Base-by-base conservation (phyloP, 495 filamentous ascomycete species). In the Podospora pseudocomata region DNA sequence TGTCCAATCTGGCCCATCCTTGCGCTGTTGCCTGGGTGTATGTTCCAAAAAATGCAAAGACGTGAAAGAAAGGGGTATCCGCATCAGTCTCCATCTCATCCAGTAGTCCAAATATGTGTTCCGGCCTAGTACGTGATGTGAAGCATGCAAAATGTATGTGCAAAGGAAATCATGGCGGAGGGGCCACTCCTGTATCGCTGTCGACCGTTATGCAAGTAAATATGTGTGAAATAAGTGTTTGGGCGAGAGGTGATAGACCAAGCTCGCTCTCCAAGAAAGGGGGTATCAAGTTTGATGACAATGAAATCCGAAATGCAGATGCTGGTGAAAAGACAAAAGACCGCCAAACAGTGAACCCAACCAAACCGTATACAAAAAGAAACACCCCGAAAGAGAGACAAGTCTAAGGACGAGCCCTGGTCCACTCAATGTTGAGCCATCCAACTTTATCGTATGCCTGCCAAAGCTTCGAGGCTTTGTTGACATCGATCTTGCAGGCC, bases 381-480 rank as follows among this genome's bases (percentile, higher is more conserved):
- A 20, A 20, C 27, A 19, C 5, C 18, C 23, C 39, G 58, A 39
- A 55, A 26, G 44, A 19, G 39, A 53, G 15, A 49, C 13, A 23
- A 65, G 26, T 58, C 66, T 57, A 56, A 60, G 69, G 11, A 27
- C 68, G 64, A 88, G 67, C 69, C 65, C 79, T 73, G 71, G 94
- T 88, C 79, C 82, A 86, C 57, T 86, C 77, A 15, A 82, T 79
- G 39, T 91, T 84, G 72, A 97, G 90, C 92, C 94, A 97, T 65
- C 92, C 92, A 61, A 96, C 91, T 63, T 89, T 89, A 23, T 97
- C 91, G 75, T 91, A 99, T 30, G 92, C 93, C 56, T 89, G 88
- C 93, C 93, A 97, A 63, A 99, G 85, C 78, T 95, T 96, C 73
- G 92, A 96, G 30, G 95, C 93, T 84, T 99, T 99, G 83, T 97